A percentile compares a stretch with the other conserved stretches of the same genome.
phyloP scores from a whole-genome alignment of 768 basidiomycete species.

The Serendipita sp. region DNA sequence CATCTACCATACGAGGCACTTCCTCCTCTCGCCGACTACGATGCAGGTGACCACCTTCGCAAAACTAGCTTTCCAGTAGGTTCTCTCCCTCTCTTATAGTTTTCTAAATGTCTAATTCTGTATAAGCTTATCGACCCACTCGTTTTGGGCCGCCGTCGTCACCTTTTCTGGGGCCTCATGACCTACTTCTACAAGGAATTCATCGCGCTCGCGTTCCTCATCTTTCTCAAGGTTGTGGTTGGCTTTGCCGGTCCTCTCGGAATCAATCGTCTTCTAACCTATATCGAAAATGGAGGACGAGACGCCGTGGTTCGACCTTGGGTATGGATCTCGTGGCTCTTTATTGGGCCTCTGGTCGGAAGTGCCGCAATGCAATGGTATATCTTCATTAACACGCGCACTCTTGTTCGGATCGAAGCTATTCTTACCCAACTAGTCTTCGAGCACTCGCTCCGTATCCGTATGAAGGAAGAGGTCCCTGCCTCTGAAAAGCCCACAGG shows the following conservation, averaged over 20 bases:
- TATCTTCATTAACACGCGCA: slow-evolving; percentile 30
- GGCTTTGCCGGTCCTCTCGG: slow-evolving; percentile 21
- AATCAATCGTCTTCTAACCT: slow-evolving; percentile 29
- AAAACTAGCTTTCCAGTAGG: neutral
- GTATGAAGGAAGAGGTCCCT: slow-evolving; percentile 33
- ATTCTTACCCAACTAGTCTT: slow-evolving; percentile 55
- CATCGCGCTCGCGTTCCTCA: slow-evolving; percentile 11
- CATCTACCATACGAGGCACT: slow-evolving; percentile 7
- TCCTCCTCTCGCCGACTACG: slow-evolving; percentile 10
- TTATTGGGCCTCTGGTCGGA: slow-evolving; percentile 29
- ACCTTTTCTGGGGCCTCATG: slow-evolving; percentile 18
- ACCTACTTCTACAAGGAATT: slow-evolving; percentile 15
- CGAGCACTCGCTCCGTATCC: slow-evolving; percentile 61
- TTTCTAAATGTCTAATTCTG: slow-evolving; percentile 4
- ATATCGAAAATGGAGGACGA: slow-evolving; percentile 38
- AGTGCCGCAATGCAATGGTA: slow-evolving; percentile 38
- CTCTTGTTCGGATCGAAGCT: slow-evolving; percentile 32
- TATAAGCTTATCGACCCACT: slow-evolving; percentile 13
- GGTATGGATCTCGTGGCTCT: slow-evolving; percentile 45
- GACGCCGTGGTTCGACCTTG: slow-evolving; percentile 40
- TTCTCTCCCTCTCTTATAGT: neutral
- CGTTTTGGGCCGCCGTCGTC: slow-evolving; percentile 17
- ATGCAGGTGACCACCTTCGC: slow-evolving; percentile 18
- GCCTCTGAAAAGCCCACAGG: slow-evolving; percentile 11
- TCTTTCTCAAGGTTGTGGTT: slow-evolving; percentile 15